Conservation (phyloP, 75 land plant genomes). For the Selaginella moellendorffii region DNA sequence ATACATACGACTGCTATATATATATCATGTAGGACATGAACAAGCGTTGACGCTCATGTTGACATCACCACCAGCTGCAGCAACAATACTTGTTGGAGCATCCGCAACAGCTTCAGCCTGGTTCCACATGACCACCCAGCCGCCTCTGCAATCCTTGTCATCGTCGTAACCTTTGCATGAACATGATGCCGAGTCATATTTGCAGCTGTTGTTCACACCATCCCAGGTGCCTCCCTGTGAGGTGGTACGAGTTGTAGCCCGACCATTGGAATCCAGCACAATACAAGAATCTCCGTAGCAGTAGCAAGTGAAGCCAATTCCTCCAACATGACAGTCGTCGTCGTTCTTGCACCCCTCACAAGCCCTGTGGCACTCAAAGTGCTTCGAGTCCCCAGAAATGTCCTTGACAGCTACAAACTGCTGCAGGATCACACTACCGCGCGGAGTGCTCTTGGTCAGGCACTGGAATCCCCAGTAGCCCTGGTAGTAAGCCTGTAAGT, state of each 20-base stretch:
- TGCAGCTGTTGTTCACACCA: neutral
- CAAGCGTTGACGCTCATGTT: too few relatives aligned
- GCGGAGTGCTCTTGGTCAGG: neutral
- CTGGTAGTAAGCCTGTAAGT: neutral
- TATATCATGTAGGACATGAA: too few relatives aligned
- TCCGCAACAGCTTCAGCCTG: neutral
- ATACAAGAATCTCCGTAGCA: neutral
- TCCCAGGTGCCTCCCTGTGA: neutral
- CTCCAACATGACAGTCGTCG: neutral
- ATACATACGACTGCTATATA: too few relatives aligned
- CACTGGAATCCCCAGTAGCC: neutral
- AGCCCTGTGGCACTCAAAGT: neutral
- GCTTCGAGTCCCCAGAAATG: neutral
- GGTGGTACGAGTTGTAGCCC: neutral
- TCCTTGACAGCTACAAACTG: neutral
- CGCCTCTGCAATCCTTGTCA: neutral
- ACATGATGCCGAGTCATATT: neutral
- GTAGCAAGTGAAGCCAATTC: neutral
- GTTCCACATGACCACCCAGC: neutral
- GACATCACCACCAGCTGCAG: too few relatives aligned
- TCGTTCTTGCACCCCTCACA: neutral
- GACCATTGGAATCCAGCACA: neutral
- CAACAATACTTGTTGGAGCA: too few relatives aligned
- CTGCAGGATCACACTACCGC: neutral
- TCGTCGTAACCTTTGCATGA: neutral